These are phyloP conservation scores for Ganoderma sinense DNA, from an alignment of 1,284 basidiomycete species.

Conservation along the genomic window DNA sequence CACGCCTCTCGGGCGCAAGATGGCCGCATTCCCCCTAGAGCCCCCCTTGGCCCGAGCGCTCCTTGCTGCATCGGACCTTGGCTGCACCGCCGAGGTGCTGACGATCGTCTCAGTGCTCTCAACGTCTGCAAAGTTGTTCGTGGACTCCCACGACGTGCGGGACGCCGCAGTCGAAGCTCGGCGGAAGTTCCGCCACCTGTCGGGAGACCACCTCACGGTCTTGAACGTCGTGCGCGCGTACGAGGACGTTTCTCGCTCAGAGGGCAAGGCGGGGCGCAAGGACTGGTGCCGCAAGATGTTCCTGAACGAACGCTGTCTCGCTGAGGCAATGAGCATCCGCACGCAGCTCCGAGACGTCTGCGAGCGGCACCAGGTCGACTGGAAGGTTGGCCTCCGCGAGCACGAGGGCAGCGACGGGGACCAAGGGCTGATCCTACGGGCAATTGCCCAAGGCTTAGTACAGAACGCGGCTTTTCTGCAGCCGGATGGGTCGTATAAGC, in stretches of 20 bases:
- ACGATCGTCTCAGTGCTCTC: conserved; percentile 84
- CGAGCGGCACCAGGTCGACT: conserved; percentile 67
- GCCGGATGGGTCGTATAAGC: conserved; percentile 86
- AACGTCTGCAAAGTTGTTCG: conserved; percentile 78
- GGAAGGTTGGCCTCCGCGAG: conserved; percentile 61
- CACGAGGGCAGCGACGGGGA: conserved; percentile 51
- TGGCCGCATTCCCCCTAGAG: conserved; percentile 88
- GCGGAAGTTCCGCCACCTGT: conserved; percentile 81
- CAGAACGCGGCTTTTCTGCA: conserved; percentile 87
- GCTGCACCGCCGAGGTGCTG: conserved; percentile 79
- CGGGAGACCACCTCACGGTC: conserved; percentile 92
- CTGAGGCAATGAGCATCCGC: conserved; percentile 86
- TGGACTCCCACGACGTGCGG: conserved; percentile 74
- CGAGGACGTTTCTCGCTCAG: conserved; percentile 58
- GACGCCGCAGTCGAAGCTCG: conserved; percentile 76
- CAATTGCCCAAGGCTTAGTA: conserved; percentile 78
- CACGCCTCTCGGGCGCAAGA: conserved; percentile 76
- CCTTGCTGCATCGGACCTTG: conserved; percentile 73
- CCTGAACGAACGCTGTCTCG: conserved; percentile 86
- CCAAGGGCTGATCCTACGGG: conserved; percentile 58
- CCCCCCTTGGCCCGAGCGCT: conserved; percentile 83
- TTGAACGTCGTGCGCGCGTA: conserved; percentile 89
- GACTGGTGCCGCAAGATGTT: conserved; percentile 88
- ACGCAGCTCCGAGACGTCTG: conserved; percentile 82
- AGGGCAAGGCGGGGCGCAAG: conserved; percentile 56